Percentiles rank a stretch among this genome's conserved stretches.
Evolutionary conservation across 495 filamentous ascomycete species (phyloP).

Genomic region (Neurospora sp.): DNA sequence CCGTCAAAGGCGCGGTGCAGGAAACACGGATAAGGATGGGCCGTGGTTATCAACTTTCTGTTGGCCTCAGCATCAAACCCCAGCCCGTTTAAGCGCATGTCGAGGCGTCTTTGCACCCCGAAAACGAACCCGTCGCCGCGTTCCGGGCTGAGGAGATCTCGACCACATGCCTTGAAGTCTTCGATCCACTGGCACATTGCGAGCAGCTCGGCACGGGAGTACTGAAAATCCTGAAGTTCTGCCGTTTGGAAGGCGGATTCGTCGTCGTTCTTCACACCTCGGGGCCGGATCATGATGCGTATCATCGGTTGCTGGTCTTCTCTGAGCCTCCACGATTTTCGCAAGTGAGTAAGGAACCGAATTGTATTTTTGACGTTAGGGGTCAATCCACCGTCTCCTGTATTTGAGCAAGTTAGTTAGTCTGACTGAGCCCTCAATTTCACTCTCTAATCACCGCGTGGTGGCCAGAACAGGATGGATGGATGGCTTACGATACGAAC

Average conservation of each 20-base stretch:
- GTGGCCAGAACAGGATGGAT: background rate
- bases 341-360: background rate
- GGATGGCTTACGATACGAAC: constrained; percentile 24
- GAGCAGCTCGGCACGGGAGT: constrained; percentile 26
- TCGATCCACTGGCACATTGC: constrained; percentile 11
- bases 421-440: background rate
- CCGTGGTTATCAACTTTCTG: constrained; percentile 10
- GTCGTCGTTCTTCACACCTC: constrained; percentile 11
- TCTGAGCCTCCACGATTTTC: background rate
- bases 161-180: constrained; percentile 11
- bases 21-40: constrained; percentile 19
- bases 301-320: constrained; percentile 4
- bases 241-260: background rate
- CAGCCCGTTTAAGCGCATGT: background rate
- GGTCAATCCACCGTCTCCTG: background rate
- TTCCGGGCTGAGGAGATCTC: constrained; percentile 7
- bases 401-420: background rate
- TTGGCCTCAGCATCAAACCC: constrained; percentile 18
- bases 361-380: background rate
- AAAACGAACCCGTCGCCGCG: constrained; percentile 38
- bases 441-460: background rate
- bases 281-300: constrained; percentile 38
- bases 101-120: constrained; percentile 12
- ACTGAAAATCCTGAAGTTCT: constrained; percentile 26
- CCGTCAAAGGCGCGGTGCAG: constrained; percentile 36